Base-by-base conservation (phyloP, 225 moss, liverwort and hornwort genomes). In the Antitrichia curtipendula region DNA sequence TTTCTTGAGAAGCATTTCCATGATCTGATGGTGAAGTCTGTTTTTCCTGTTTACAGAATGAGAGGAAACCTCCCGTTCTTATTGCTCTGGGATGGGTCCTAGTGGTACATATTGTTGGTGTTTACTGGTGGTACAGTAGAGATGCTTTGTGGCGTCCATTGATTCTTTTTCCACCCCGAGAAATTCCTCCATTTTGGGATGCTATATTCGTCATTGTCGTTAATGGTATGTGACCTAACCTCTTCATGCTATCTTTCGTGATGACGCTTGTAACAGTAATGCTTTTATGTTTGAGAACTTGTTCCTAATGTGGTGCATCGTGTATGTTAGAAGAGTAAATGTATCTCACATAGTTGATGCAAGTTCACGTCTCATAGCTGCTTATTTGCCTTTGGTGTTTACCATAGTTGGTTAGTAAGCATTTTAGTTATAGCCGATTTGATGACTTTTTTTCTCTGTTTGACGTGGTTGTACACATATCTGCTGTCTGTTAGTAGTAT, bases 111-210 rank as follows among this genome's bases (percentile, higher is more conserved):
- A 90, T 97, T 57, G 73, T 94, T 75, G 97, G 95, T 88, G 96
- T 97, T 83, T 97, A 96, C 91, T 97, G 96, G 96, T 97, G 97
- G 97, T 95, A 95, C 82, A 93, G 90, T 34, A 92, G 83, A 75
- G 96, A 95, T 84, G 90, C 96, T 87, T 92, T 97, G 73, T 97
- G 97, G 96, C 95, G 96, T 84, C 97, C 97, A 18, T 74, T 97
- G 62, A 91, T 95, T 71, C 82, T 97, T 85, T 90, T 95, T 50
- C 97, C 97, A 36, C 97, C 97, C 57, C 91, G 90, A 80, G 93
- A 94, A 60, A 97, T 97, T 75, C 97, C 97, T 49, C 91, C 90
- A 88, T 97, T 97, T 87, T 96, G 97, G 97, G 96, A 96, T 92
- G 95, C 95, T 47, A 96, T 97, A 75, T 97, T 97, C 88, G 89